Conservation (phyloP, 441 rosid genomes). For the Populus hybrid region DNA sequence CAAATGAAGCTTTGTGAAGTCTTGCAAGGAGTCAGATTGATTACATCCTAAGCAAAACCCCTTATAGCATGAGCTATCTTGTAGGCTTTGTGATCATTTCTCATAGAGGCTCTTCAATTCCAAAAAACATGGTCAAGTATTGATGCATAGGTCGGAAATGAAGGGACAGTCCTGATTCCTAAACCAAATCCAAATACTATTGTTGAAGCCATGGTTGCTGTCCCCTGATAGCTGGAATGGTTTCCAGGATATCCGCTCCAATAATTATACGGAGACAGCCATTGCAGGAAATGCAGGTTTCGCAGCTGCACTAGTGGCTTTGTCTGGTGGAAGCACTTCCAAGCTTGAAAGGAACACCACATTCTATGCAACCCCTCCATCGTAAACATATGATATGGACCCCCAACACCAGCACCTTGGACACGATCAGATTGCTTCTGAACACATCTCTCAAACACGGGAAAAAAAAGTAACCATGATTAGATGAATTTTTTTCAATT, state of each 20-base stretch:
- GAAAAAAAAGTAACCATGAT: neutral
- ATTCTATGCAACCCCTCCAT: conserved; percentile 29
- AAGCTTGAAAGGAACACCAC: conserved; percentile 44
- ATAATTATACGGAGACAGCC: conserved; percentile 86
- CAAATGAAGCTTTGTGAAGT: conserved; percentile 47
- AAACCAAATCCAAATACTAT: conserved; percentile 54
- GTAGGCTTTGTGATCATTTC: conserved; percentile 64
- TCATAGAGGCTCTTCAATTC: conserved; percentile 82
- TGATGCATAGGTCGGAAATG: conserved; percentile 75
- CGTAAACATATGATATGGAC: neutral
- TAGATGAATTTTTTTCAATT: neutral
- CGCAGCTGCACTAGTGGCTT: conserved; percentile 75
- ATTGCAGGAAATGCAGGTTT: conserved; percentile 86
- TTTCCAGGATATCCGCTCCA: conserved; percentile 63
- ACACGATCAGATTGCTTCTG: conserved; percentile 1
- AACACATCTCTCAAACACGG: neutral
- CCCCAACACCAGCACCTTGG: conserved; percentile 20
- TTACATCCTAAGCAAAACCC: conserved; percentile 82
- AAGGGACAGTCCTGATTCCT: conserved; percentile 38
- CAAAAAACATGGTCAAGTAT: conserved; percentile 54
- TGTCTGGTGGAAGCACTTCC: conserved; percentile 49
- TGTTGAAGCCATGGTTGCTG: conserved; percentile 71
- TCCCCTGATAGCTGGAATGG: conserved; percentile 67
- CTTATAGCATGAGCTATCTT: conserved; percentile 66
- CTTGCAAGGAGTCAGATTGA: conserved; percentile 63